Percentiles rank a stretch among this genome's conserved stretches.
These are phyloP conservation scores for Mycena citricolor DNA, from an alignment of 1,284 basidiomycete genomes.

Conservation along the genomic window DNA sequence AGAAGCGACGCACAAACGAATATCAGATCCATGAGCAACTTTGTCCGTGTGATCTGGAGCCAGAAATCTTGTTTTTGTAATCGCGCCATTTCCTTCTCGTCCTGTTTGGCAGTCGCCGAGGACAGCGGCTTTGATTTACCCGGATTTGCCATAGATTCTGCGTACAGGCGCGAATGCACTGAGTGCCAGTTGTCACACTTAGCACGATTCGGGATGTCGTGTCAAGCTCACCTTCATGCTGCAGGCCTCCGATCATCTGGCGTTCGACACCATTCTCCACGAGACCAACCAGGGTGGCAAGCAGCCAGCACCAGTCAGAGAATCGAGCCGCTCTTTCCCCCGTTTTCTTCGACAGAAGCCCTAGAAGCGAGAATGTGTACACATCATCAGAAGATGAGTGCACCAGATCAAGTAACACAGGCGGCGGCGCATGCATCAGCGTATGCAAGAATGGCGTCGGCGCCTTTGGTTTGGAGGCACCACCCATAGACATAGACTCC, in stretches of 20 bases:
- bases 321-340: conserved; percentile 70
- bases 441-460: conserved; percentile 62
- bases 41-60: conserved; percentile 65
- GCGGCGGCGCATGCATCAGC: conserved; percentile 75
- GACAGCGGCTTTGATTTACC: conserved; percentile 68
- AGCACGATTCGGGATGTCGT: too few species aligned
- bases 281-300: conserved; percentile 70
- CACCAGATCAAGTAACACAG: conserved; percentile 75
- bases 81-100: conserved; percentile 68
- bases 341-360: conserved; percentile 58
- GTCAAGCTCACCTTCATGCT: conserved; percentile 58
- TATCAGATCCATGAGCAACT: conserved; percentile 77
- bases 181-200: too few species aligned
- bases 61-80: conserved; percentile 72
- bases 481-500: too few species aligned
- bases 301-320: conserved; percentile 82
- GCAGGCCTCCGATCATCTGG: conserved; percentile 59
- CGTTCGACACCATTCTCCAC: conserved; percentile 80
- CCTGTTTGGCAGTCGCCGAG: conserved; percentile 51
- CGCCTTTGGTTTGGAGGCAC: conserved; percentile 34
- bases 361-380: conserved; percentile 69
- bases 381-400: conserved; percentile 74
- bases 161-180: conserved; percentile 73
- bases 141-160: conserved; percentile 70
- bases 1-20: conserved; percentile 76